Base-by-base conservation (phyloP, 2,329 filamentous ascomycete species). In the Pseudonectria foliicola region DNA sequence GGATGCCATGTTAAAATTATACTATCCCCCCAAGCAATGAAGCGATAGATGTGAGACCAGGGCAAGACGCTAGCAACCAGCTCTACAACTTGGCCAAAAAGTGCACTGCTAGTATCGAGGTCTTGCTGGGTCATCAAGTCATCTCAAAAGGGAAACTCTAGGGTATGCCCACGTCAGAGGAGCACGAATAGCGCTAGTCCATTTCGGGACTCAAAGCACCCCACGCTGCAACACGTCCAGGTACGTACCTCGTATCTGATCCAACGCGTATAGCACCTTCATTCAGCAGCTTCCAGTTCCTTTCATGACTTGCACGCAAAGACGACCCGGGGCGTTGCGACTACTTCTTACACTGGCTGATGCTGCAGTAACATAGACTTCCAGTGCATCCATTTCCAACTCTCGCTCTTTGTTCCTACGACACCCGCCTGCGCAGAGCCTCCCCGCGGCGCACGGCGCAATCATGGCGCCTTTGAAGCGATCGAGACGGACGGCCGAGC, bases 401-500 rank as follows among this genome's bases (percentile, higher is more conserved):
- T 13, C 36, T 35, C 24, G 18, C 5, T 13, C 36, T 35, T 31
- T 31, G 15, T 29, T 10, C 28, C 7, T 33, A 28, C 37, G 35
- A 23, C n/a, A 18, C 25, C 13, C 12, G 32, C 30, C 23, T 10
- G 15, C 33, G 25, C 25, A 33, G 33, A n/a, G 31, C 26, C 30
- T 28, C 30, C 23, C 29, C 26, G 27, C 45, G 36, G 36, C 37
- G 41, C 34, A 37, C 23, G 29, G 34, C 18, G 25, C 13, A 27
- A 30, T 26, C 30, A 61, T 62, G 57, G 42, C 53, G 30, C 48
- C 52, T 5, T 34, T 49, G 15, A 75, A 75, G 53, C 66, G 71
- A 43, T 57, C 61, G 14, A 61, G 64, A 28, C 59, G 48, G 32
- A 54, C 46, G 6, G 51, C 56, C 26, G 58, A 62, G 12, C 50